Evolutionary conservation across 108 stramenopile genomes (phyloP), one percentile per base, ranked within the genome.

Genomic region (Cyclostephanos tholiformis): DNA sequence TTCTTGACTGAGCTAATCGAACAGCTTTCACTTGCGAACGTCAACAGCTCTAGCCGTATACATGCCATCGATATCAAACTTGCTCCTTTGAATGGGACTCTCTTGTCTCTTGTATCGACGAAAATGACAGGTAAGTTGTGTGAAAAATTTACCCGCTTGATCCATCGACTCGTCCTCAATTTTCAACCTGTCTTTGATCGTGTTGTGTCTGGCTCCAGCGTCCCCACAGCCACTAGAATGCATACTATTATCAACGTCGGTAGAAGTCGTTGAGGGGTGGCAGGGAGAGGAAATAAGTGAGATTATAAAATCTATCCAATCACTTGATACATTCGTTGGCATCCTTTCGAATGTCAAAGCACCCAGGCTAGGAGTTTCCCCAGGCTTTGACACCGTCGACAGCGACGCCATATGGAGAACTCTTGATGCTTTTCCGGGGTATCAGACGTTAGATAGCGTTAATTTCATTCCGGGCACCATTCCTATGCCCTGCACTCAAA

Each of bases 391-490:
- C 39, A 55, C 52, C 38, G 55, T 68, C 55, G 53, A 38, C 16
- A 68, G 25, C 49, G 32, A 13, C 8, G 36, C 55, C 12, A 52
- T 52, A 14, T 68, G 67, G 67, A 68, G 55, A 39, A 52, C 32
- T 52, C 52, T 68, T 38, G 67, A 55, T 41, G 53, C 8, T 41
- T 68, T 68, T 50, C 67, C 67, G 6, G 52, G 56, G 49, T 68
- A 68, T 39, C 52, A 68, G 23, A 68, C 67, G 23, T 14, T 68
- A 32, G 67, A 68, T 20, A 39, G 52, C 0, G 49, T 56, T 23
- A 68, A 68, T 36, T 52, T 32, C 25, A 56, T 25, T 36, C 35
- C 32, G 9, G 67, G 53, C 10, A 4, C 39, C 7, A 68, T 68
- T 41, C 67, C 67, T 16, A 16, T 68, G 51, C 67, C 67, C 14